Evolutionary conservation across 352 stramenopile species (phyloP).

Genomic region (Pythium aristosporum): DNA sequence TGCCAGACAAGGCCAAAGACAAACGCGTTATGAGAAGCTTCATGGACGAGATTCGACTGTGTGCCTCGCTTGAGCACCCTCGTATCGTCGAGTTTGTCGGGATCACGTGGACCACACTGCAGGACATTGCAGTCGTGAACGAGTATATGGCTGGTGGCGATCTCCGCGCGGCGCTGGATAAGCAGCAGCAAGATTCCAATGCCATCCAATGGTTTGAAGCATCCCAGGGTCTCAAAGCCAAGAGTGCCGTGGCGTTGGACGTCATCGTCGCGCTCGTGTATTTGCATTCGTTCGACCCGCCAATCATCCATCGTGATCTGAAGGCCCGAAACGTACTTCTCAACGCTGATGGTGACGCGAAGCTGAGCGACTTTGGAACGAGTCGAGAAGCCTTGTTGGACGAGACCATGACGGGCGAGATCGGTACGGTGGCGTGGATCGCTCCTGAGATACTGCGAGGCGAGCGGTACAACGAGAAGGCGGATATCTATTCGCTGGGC

Average conservation of each 20-base stretch:
- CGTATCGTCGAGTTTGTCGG: conserved; percentile 42
- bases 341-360: conserved; percentile 17
- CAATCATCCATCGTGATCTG: conserved; percentile 32
- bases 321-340: conserved; percentile 30
- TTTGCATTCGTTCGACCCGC: conserved; percentile 26
- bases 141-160: conserved; percentile 36
- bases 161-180: no score
- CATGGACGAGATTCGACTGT: conserved; percentile 39
- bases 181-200: no score
- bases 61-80: conserved; percentile 34
- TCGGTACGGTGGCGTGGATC: conserved; percentile 30
- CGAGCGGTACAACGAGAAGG: conserved; percentile 32
- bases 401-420: conserved; percentile 30
- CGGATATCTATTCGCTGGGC: conserved; percentile 36
- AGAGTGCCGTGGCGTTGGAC: conserved; percentile 22
- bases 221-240: conserved; percentile 4
- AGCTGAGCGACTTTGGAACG: conserved; percentile 30
- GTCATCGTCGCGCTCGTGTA: conserved; percentile 29
- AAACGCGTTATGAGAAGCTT: conserved; percentile 27
- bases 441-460: conserved; percentile 31
- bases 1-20: no score
- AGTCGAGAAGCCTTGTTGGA: conserved; percentile 18
- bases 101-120: conserved; percentile 34
- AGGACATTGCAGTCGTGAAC: conserved; percentile 33
- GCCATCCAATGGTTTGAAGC: conserved; percentile 6